Conservation (phyloP, 805 yeast species). For the Zygoascus bituminiphila region DNA sequence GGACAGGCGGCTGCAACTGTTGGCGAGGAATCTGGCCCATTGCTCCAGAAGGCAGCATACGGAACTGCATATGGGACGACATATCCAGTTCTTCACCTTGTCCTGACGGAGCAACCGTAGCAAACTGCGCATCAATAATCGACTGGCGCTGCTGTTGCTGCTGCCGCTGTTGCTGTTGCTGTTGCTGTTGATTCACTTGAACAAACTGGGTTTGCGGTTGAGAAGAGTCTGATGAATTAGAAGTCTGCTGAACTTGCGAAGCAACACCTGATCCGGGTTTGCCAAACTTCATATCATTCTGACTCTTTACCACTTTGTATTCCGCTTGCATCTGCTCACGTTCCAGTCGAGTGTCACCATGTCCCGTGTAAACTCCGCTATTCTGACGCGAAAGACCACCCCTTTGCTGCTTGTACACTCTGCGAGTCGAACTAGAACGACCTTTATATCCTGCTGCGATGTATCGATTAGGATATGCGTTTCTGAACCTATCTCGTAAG, state of each 20-base stretch:
- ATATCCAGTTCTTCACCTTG: neutral
- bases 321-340: conserved; percentile 1
- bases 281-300: conserved; percentile 1
- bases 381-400: neutral
- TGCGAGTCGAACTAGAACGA: conserved; percentile 15
- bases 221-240: neutral
- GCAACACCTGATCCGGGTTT: no score
- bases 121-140: neutral
- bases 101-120: neutral
- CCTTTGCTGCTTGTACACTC: conserved; percentile 1
- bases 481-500: conserved; percentile 37
- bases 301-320: conserved; percentile 1
- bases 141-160: neutral
- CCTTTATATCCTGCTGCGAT: conserved; percentile 39
- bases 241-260: neutral
- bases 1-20: neutral
- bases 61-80: neutral
- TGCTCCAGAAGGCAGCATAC: neutral
- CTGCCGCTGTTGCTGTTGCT: neutral
- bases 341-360: neutral
- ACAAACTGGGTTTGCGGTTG: neutral
- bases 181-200: neutral
- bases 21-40: neutral
- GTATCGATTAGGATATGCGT: conserved; percentile 38
- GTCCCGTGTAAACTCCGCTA: neutral